Evolutionary conservation across 139 green algal genomes (phyloP).

Genomic region (Chlorella sp.): DNA sequence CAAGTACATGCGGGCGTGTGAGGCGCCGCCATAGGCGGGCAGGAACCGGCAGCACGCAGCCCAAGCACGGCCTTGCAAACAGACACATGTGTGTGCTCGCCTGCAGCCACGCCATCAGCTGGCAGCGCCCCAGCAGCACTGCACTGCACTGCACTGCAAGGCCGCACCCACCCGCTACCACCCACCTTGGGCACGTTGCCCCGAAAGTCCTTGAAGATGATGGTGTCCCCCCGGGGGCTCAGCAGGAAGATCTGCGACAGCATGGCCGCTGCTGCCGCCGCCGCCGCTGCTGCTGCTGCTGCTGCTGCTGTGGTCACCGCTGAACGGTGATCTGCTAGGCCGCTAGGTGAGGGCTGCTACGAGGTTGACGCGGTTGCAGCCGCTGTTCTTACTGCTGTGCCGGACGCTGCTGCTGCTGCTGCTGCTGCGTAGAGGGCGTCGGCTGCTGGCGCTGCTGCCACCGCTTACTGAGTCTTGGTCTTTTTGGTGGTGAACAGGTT

Average conservation of each 20-base stretch:
- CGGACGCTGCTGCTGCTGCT: not conserved
- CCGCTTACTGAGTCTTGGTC: constrained; percentile 27
- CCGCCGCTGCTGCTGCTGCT: no score
- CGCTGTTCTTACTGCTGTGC: no score
- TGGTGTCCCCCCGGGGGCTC: constrained; percentile 87
- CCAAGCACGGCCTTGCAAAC: no score
- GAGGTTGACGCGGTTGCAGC: no score
- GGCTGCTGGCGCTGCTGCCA: not conserved
- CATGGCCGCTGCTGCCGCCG: not conserved
- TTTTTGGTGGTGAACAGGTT: constrained; percentile 6
- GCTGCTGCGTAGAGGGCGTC: not conserved
- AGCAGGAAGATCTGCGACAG: constrained; percentile 90
- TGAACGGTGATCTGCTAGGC: no score
- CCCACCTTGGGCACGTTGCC: constrained; percentile 84
- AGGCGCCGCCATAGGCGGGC: not conserved
- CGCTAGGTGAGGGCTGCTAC: no score
- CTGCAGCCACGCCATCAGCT: no score
- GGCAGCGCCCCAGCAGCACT: no score
- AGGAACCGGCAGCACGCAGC: not conserved
- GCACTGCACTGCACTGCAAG: no score
- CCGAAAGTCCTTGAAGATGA: constrained; percentile 92
- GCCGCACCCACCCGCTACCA: not conserved
- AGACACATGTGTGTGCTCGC: no score
- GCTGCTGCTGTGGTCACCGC: no score
- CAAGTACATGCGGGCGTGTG: not conserved